Percentiles rank a stretch among this genome's conserved stretches.
These are phyloP conservation scores for Blastocystis sp. DNA, from an alignment of 352 stramenopile genomes.

Conservation along the genomic window DNA sequence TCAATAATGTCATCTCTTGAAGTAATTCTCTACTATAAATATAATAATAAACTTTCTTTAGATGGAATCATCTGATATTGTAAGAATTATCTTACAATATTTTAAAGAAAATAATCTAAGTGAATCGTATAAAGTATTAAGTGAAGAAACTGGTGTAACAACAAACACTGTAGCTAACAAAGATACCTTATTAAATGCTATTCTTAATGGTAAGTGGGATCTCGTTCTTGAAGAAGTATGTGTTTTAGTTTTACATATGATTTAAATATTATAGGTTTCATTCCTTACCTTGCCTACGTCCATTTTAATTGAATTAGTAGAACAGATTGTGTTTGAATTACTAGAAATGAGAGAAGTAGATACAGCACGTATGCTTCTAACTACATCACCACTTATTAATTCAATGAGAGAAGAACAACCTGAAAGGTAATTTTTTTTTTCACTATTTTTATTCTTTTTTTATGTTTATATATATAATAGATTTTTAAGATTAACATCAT, in stretches of 20 bases:
- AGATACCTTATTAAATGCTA: slow-evolving; percentile 57
- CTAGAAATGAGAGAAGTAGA: slow-evolving; percentile 52
- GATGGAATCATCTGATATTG: slow-evolving; percentile 5
- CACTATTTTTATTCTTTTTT: no score
- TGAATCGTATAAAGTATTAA: slow-evolving; percentile 14
- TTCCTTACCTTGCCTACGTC: slow-evolving; percentile 40
- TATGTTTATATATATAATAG: background rate
- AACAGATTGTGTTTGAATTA: slow-evolving; percentile 64
- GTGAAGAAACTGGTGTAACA: slow-evolving; percentile 23
- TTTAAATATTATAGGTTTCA: slow-evolving; percentile 40
- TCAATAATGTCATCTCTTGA: slow-evolving; percentile 9
- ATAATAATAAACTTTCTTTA: background rate
- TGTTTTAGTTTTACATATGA: slow-evolving; percentile 36
- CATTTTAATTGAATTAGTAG: slow-evolving; percentile 54
- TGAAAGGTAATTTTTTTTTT: slow-evolving; percentile 37
- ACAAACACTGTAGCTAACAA: slow-evolving; percentile 53
- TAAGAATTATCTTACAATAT: slow-evolving; percentile 19
- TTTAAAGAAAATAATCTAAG: slow-evolving; percentile 13
- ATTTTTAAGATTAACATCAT: slow-evolving; percentile 54
- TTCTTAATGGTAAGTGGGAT: slow-evolving; percentile 64
- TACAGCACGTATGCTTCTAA: slow-evolving; percentile 46
- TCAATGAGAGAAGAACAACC: slow-evolving; percentile 54
- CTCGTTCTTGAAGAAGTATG: slow-evolving; percentile 64
- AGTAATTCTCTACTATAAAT: background rate
- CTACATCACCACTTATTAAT: slow-evolving; percentile 41